Percentiles rank a stretch among this genome's conserved stretches.
phyloP scores from a whole-genome alignment of 441 rosid species.

The Corymbia calophylla region DNA sequence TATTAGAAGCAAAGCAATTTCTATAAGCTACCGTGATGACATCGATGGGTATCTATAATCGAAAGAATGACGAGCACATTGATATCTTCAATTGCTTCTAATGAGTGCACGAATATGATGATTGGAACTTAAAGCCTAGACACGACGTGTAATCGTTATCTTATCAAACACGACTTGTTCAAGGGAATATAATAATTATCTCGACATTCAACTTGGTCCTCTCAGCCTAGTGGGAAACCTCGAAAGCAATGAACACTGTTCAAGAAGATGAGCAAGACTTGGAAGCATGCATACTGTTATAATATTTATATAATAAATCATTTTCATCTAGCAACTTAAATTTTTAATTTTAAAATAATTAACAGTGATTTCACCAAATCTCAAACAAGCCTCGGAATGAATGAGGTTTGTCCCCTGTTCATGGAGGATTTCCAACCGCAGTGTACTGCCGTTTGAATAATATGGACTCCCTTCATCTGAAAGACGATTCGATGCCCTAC shows the following conservation, averaged over 20 bases:
- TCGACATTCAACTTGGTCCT: background rate
- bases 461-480: background rate
- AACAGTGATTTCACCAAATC: no score
- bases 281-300: background rate
- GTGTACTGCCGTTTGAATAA: background rate
- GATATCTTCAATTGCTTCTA: background rate
- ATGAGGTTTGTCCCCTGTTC: background rate
- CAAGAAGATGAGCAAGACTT: background rate
- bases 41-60: background rate
- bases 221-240: background rate
- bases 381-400: background rate
- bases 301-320: no score
- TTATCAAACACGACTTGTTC: background rate
- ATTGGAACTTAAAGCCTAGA: background rate
- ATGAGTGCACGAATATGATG: background rate
- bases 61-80: background rate
- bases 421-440: background rate
- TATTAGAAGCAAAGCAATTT: background rate
- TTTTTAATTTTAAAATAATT: no score
- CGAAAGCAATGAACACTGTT: background rate
- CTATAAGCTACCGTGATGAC: background rate
- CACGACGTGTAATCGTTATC: background rate
- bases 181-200: background rate
- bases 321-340: no score
- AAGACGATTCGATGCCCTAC: background rate